Conservation (phyloP, 352 stramenopile species). For the Phytophthora palmivora region DNA sequence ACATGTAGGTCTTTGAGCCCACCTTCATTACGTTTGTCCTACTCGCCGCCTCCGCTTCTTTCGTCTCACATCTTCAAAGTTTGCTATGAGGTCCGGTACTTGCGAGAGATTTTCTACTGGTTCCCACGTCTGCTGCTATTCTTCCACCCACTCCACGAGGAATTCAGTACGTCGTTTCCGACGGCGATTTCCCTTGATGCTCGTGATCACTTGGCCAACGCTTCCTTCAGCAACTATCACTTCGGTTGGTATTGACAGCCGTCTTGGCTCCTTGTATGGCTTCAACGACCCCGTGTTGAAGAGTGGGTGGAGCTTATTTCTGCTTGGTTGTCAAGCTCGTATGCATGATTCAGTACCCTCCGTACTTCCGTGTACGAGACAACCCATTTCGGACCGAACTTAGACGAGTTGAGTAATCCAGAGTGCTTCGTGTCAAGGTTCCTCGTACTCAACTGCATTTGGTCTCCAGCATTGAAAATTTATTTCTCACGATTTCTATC, state of each 20-base stretch:
- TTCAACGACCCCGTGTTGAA: conserved; percentile 25
- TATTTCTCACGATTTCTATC: conserved; percentile 10
- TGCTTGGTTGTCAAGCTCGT: conserved; percentile 28
- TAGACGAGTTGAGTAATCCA: conserved; percentile 15
- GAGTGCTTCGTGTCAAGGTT: conserved; percentile 18
- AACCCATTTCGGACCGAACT: conserved; percentile 20
- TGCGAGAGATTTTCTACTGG: conserved; percentile 5
- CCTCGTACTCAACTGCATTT: conserved; percentile 20
- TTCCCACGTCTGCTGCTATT: conserved; percentile 6
- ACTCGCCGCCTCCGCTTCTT: neutral
- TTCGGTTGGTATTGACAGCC: neutral
- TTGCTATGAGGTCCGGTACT: conserved; percentile 7
- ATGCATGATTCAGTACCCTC: conserved; percentile 26
- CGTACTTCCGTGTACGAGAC: too few species aligned
- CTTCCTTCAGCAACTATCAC: conserved; percentile 7
- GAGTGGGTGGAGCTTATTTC: conserved; percentile 16
- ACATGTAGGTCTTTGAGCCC: neutral
- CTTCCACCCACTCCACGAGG: too few species aligned
- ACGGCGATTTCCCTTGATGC: neutral
- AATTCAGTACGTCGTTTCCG: conserved; percentile 11
- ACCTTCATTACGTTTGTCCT: neutral
- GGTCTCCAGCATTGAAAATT: conserved; percentile 15
- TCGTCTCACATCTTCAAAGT: neutral
- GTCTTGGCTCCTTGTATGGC: conserved; percentile 10
- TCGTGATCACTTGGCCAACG: conserved; percentile 2